A percentile compares a stretch with the other conserved stretches of the same genome.
Conservation (phyloP, 129 eudicot genomes). For the Gnaphalium uliginosum region DNA sequence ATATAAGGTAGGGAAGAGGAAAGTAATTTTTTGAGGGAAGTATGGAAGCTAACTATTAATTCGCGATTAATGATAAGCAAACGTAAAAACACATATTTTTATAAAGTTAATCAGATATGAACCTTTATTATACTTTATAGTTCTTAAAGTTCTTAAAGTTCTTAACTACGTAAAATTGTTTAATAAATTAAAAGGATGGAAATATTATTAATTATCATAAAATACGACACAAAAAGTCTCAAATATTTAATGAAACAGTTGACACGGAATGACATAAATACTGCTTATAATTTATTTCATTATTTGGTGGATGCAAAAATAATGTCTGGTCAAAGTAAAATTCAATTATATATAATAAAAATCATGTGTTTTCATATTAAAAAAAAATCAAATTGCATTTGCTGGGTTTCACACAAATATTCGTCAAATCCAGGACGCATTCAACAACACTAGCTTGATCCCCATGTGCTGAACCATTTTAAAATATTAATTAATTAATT, state of each 20-base stretch:
- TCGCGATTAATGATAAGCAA: too few species aligned
- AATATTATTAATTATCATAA: neutral
- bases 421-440: conserved; percentile 2
- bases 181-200: too few species aligned
- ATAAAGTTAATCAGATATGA: too few species aligned
- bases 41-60: too few species aligned
- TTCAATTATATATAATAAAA: conserved; percentile 19
- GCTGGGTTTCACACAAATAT: neutral
- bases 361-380: conserved; percentile 13
- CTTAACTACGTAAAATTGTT: too few species aligned
- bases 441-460: neutral
- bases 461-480: neutral
- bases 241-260: conserved; percentile 15
- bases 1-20: too few species aligned
- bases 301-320: conserved; percentile 12
- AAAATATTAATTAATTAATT: too few species aligned
- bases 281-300: neutral
- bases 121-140: too few species aligned
- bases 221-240: neutral
- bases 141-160: too few species aligned
- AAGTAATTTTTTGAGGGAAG: too few species aligned
- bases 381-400: neutral
- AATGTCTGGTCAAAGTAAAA: conserved; percentile 26
- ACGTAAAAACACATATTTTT: too few species aligned
- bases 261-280: neutral